Base-by-base conservation (phyloP, 2,329 filamentous ascomycete species). In the Sphaerostilbella broomeana region DNA sequence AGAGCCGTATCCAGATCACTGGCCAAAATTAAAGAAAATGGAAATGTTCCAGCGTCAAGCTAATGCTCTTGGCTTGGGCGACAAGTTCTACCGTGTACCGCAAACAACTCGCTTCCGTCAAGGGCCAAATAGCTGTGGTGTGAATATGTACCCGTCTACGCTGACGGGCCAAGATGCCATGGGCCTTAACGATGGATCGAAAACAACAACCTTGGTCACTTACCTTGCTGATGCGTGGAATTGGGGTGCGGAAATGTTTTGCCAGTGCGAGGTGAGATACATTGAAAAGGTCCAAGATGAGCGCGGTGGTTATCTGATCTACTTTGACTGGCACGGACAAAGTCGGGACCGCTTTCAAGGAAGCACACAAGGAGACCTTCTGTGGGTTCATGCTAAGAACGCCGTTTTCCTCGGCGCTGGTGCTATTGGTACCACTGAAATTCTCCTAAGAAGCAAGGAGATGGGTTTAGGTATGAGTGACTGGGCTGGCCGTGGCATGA, bases 171-270 rank as follows among this genome's bases (percentile, higher is more conserved):
- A 80, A 55, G 80, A 84, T 47, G 60, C 58, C 26, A 82, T 78
- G 0, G 80, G 79, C 1, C 49, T 81, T 42, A 84, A 84, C 48
- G 80, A 84, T 54, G 77, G 77, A 2, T 81, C 76, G 20, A 84
- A 83, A 58, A 81, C 71, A 13, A 79, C 73, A 9, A 81, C 75
- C 0, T 63, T 79, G 2, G 76, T 81, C 25, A 84, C 79, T 1
- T 84, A 84, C 50, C 61, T 84, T 6, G 69, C 75, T 6, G 80
- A 84, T 55, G 79, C 81, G 2, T 84, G 79, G 79, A 81, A 82
- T 50, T 81, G 78, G 77, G 81, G 79, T 7, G 77, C 80, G 10
- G 79, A 84, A 51, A 75, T 84, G 57, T 84, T 84, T 46, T 84
- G 80, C 56, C 72, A 79, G 49, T 79, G 77, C 44, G 78, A 84